A percentile compares a stretch with the other conserved stretches of the same genome.
These are phyloP conservation scores for Aleurites moluccanus DNA, from an alignment of 441 rosid species.

Conservation along the genomic window DNA sequence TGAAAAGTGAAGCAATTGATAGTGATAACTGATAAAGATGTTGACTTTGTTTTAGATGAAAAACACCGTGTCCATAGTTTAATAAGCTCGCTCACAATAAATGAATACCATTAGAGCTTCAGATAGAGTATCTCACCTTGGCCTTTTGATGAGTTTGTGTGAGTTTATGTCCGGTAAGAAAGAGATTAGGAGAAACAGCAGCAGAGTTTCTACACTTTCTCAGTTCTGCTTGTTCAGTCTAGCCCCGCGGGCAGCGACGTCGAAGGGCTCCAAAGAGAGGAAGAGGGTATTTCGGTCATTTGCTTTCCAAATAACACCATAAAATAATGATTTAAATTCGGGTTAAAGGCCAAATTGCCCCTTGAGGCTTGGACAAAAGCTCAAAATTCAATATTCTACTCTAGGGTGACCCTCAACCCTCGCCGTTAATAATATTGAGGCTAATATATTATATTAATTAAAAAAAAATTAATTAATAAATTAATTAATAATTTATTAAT, in stretches of 20 bases:
- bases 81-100: not conserved
- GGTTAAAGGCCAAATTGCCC: too few species aligned
- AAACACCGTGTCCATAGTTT: not conserved
- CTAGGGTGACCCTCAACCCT: too few species aligned
- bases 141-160: not conserved
- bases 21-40: not conserved
- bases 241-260: not conserved
- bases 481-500: too few species aligned
- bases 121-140: conserved; percentile 3
- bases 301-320: not conserved
- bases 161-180: not conserved
- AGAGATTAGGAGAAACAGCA: conserved; percentile 1
- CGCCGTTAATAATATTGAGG: too few species aligned
- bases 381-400: too few species aligned
- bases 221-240: not conserved
- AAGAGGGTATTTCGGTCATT: not conserved
- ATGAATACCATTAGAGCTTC: not conserved
- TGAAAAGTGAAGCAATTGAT: conserved; percentile 9
- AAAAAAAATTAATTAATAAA: too few species aligned
- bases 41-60: not conserved
- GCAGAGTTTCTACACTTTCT: not conserved
- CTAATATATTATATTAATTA: too few species aligned
- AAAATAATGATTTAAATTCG: not conserved
- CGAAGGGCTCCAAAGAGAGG: not conserved
- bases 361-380: too few species aligned